Percentiles rank a stretch among this genome's conserved stretches.
These are phyloP conservation scores for Tolypocladium guangdongense DNA, from an alignment of 2,329 filamentous ascomycete species.

Conservation along the genomic window DNA sequence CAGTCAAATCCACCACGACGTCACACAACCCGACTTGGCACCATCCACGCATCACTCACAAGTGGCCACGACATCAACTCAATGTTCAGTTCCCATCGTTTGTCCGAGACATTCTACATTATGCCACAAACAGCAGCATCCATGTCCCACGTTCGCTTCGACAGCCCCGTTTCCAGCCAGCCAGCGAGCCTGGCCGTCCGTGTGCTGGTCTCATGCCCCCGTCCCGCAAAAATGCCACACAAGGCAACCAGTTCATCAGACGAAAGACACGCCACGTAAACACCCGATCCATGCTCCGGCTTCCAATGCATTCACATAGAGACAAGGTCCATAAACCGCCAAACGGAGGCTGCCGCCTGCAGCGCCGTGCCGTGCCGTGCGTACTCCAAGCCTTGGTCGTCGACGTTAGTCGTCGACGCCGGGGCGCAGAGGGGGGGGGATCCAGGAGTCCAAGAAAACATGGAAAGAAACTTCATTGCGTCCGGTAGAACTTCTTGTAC, in stretches of 20 bases:
- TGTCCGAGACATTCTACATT: not conserved
- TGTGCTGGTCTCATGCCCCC: not conserved
- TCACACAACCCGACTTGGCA: not conserved
- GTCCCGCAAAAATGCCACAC: not conserved
- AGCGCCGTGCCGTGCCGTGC: not conserved
- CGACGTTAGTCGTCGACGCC: not conserved
- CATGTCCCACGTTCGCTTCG: not conserved
- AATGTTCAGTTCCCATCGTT: not conserved
- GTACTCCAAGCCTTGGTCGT: not conserved
- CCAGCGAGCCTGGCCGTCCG: not conserved
- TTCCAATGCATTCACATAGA: not conserved
- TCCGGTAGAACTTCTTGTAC: slow-evolving; percentile 96
- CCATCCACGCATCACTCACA: not conserved
- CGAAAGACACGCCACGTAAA: not conserved
- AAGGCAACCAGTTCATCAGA: not conserved
- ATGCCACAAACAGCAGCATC: not conserved
- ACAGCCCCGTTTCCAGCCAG: not conserved
- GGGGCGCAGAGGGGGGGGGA: not conserved
- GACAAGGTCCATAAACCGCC: not conserved
- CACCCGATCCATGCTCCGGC: not conserved
- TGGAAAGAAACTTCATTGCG: slow-evolving; percentile 34
- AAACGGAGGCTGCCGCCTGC: not conserved
- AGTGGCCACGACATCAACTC: not conserved
- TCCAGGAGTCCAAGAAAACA: not conserved
- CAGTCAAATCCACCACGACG: not conserved